phyloP scores from a whole-genome alignment of 163 green algal species.

The Scenedesmus sp. region DNA sequence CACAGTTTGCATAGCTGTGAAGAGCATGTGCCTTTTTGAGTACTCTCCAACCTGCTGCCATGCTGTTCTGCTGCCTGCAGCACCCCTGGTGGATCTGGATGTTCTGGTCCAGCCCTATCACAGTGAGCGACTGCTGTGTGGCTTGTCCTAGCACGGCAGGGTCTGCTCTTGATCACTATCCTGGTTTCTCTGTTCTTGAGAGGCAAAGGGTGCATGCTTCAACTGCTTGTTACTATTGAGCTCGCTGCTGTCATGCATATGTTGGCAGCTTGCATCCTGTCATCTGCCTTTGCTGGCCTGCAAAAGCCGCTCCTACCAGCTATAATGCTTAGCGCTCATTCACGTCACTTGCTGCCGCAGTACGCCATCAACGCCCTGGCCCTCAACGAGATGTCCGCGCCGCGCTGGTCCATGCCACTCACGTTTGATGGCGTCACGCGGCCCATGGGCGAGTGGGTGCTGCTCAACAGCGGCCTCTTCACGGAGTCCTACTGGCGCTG shows the following conservation, averaged over 20 bases:
- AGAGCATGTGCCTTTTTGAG: neutral
- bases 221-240: too few species aligned
- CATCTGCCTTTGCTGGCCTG: neutral
- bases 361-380: conserved; percentile 42
- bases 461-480: neutral
- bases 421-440: neutral
- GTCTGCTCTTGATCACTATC: too few species aligned
- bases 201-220: too few species aligned
- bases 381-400: conserved; percentile 45
- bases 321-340: neutral
- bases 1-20: too few species aligned
- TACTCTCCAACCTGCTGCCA: neutral
- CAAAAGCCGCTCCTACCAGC: too few species aligned
- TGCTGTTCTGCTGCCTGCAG: neutral
- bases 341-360: neutral
- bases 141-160: neutral
- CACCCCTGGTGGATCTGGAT: conserved; percentile 66
- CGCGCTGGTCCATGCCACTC: conserved; percentile 29
- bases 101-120: conserved; percentile 52
- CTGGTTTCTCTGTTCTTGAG: too few species aligned
- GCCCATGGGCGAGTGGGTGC: neutral
- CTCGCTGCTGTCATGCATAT: too few species aligned
- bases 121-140: neutral
- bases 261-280: too few species aligned
- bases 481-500: neutral